phyloP scores from a whole-genome alignment of 2,329 filamentous ascomycete species.

The Emericellopsis cladophorae region DNA sequence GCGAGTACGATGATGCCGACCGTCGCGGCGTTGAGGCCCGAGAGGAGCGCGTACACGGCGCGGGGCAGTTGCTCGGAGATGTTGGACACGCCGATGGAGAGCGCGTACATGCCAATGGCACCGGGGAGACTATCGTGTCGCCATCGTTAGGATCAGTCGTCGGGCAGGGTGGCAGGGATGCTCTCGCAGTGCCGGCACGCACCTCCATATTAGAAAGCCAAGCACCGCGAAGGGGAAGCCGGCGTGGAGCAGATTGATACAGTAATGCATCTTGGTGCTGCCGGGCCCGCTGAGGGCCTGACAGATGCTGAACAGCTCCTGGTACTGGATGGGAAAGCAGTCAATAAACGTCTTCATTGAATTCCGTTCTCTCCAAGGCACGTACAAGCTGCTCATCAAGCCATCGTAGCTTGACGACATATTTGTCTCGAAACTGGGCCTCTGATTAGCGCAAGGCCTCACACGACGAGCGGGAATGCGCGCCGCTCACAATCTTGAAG shows the following conservation, averaged over 20 bases:
- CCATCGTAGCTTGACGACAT: conserved; percentile 49
- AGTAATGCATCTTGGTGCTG: conserved; percentile 61
- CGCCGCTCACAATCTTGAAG: conserved; percentile 41
- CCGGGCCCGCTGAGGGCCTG: conserved; percentile 56
- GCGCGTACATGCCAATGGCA: conserved; percentile 55
- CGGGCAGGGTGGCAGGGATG: neutral
- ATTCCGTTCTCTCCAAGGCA: neutral
- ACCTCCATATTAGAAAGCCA: conserved; percentile 54
- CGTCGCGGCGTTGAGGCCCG: conserved; percentile 58
- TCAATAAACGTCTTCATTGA: neutral
- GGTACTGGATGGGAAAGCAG: conserved; percentile 33
- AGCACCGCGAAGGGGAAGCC: conserved; percentile 45
- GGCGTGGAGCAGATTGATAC: conserved; percentile 50
- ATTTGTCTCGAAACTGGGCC: conserved; percentile 38
- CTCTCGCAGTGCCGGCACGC: neutral
- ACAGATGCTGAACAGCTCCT: conserved; percentile 58
- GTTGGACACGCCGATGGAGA: conserved; percentile 51
- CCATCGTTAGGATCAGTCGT: neutral
- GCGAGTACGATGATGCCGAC: conserved; percentile 62
- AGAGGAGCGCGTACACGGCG: conserved; percentile 55
- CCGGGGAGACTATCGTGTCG: conserved; percentile 43
- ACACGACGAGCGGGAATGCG: neutral
- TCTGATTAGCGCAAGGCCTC: too few relatives aligned
- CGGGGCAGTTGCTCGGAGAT: conserved; percentile 45
- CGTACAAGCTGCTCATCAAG: conserved; percentile 54